These are phyloP conservation scores for Lepidium aucheri DNA, from an alignment of 345 rosid species.

Conservation along the genomic window DNA sequence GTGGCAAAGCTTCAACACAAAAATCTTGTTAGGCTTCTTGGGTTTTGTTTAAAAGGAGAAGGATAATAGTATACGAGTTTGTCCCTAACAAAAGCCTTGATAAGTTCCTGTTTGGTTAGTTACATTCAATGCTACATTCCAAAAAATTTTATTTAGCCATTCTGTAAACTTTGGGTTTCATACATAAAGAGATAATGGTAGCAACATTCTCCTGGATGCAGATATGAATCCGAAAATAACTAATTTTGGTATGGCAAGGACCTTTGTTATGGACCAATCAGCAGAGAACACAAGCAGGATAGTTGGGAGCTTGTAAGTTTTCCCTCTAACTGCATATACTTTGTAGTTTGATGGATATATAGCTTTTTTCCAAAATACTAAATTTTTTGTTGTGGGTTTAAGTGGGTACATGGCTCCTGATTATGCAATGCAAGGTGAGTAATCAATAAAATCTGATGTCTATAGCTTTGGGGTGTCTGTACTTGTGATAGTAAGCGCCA, in stretches of 20 bases:
- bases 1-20: constrained; percentile 3
- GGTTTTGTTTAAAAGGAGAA: not conserved
- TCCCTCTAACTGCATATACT: not conserved
- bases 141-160: not conserved
- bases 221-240: constrained; percentile 55
- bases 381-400: not conserved
- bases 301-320: constrained; percentile 56
- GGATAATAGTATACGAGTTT: constrained; percentile 8
- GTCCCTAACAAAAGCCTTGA: constrained; percentile 18
- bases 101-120: constrained; percentile 14
- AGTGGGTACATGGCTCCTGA: constrained; percentile 45
- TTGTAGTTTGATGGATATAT: not conserved
- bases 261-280: constrained; percentile 31
- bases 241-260: constrained; percentile 60
- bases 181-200: not conserved
- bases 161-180: not conserved
- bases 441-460: constrained; percentile 33
- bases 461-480: constrained; percentile 31
- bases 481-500: constrained; percentile 30
- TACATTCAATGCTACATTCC: not conserved
- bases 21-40: constrained; percentile 9
- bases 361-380: not conserved
- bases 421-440: constrained; percentile 27
- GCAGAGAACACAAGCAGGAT: constrained; percentile 35
- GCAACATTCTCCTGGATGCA: constrained; percentile 43